Base-by-base conservation (phyloP, 805 yeast species). In the Metschnikowia dekortorum region DNA sequence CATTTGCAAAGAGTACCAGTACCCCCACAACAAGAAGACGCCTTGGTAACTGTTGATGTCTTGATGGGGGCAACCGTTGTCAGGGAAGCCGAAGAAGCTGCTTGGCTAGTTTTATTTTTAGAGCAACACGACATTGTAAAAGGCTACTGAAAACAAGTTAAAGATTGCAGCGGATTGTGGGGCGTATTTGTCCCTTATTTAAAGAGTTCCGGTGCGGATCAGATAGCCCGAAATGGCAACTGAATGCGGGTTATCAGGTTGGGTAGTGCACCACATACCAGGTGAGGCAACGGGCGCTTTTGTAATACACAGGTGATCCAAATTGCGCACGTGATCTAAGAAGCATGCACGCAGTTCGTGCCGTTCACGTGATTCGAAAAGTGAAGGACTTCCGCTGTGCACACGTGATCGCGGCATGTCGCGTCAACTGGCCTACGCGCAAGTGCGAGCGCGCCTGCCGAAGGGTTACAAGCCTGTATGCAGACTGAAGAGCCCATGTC, bases 1-100 rank as follows among this genome's bases (percentile, higher is more conserved):
- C 77, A 73, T 56, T 71, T 71, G 61, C 77, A 71, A 38, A 65
- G 54, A 31, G 70, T 51, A 3, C 72, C 73, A 30, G 47, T 32
- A 34, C 55, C 49, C 45, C 74, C 69, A 49, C 76, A 71, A n/a
- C 60, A 56, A 29, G 44, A 44, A 8, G 54, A 34, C 38, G 57
- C 50, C 26, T 53, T 44, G 32, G 61, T 47, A 16, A 61, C 43
- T 8, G 61, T 42, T 4, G 50, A 47, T 42, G 39, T 48, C 4
- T 46, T 55, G 9, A 50, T 41, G 8, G 63, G 47, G 32, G 60
- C 50, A 32, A 56, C 34, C n/a, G 47, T 14, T 13, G 35, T 9
- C 37, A 14, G 36, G 37, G 16, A 14, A 13, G 29, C 29, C 8
- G 45, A 31, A 42, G 26, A 14, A 33, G 38, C 45, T 6, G 38